A percentile compares a stretch with the other conserved stretches of the same genome.
Conservation (phyloP, 192 early-diverging fungal genomes). For the Phycomyces nitens region DNA sequence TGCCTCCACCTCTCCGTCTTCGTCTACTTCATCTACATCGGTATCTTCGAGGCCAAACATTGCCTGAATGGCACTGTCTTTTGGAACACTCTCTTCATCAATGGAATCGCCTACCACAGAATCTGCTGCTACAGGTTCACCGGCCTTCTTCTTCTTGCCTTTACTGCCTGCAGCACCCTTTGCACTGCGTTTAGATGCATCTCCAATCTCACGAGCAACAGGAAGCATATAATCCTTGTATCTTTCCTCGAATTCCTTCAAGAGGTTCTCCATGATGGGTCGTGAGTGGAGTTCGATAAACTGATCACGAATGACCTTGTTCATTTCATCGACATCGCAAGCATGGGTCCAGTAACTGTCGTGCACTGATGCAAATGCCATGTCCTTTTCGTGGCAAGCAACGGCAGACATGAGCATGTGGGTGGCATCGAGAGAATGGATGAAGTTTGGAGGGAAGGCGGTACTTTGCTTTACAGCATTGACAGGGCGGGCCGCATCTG, state of each 20-base stretch:
- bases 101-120: neutral
- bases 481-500: conserved; percentile 67
- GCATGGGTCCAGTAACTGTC: conserved; percentile 99
- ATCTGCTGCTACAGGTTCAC: neutral
- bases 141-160: conserved; percentile 6
- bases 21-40: conserved; percentile 24
- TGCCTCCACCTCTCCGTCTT: conserved; percentile 47
- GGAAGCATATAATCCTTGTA: conserved; percentile 72
- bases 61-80: conserved; percentile 17
- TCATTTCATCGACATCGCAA: conserved; percentile 84
- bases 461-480: conserved; percentile 90
- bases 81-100: neutral
- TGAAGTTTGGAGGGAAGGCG: conserved; percentile 98
- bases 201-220: conserved; percentile 24
- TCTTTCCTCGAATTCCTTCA: conserved; percentile 78
- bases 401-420: conserved; percentile 96
- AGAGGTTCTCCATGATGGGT: conserved; percentile 81
- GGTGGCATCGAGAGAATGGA: conserved; percentile 95
- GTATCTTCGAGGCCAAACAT: conserved; percentile 16
- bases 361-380: conserved; percentile 94
- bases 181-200: conserved; percentile 20
- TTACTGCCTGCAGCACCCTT: conserved; percentile 15
- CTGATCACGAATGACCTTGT: conserved; percentile 78
- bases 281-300: conserved; percentile 84
- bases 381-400: conserved; percentile 68